Conservation (phyloP, 345 rosid genomes). For the Heritiera littoralis region DNA sequence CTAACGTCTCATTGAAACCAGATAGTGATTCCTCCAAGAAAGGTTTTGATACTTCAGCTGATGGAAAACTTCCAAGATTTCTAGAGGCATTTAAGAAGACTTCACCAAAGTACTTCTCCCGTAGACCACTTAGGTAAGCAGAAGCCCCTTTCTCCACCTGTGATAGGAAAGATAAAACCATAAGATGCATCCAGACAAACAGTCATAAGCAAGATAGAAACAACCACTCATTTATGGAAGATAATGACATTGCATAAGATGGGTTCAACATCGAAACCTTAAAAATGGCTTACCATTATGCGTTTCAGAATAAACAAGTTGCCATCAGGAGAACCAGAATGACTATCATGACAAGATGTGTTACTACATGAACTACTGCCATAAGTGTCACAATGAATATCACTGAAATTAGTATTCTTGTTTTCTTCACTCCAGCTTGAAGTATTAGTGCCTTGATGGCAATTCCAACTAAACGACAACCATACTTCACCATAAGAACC, state of each 20-base stretch:
- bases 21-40: conserved; percentile 39
- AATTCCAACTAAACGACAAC: conserved; percentile 88
- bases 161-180: conserved; percentile 13
- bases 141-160: conserved; percentile 93
- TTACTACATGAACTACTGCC: conserved; percentile 36
- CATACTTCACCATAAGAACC: conserved; percentile 98
- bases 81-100: conserved; percentile 70
- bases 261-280: neutral
- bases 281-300: conserved; percentile 65
- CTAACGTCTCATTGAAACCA: conserved; percentile 24
- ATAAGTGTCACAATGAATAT: conserved; percentile 29
- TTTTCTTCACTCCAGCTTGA: conserved; percentile 45
- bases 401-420: conserved; percentile 39
- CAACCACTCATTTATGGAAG: neutral
- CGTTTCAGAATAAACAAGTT: conserved; percentile 80
- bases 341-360: conserved; percentile 40
- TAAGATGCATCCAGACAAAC: conserved; percentile 8
- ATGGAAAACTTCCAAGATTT: conserved; percentile 43
- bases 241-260: neutral
- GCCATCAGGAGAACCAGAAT: conserved; percentile 44
- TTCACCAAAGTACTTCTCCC: conserved; percentile 96
- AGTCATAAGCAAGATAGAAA: neutral
- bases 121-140: conserved; percentile 80
- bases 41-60: conserved; percentile 36
- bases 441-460: conserved; percentile 49